phyloP scores from a whole-genome alignment of 2,329 filamentous ascomycete genomes.

The Ceratocystis cubensis region DNA sequence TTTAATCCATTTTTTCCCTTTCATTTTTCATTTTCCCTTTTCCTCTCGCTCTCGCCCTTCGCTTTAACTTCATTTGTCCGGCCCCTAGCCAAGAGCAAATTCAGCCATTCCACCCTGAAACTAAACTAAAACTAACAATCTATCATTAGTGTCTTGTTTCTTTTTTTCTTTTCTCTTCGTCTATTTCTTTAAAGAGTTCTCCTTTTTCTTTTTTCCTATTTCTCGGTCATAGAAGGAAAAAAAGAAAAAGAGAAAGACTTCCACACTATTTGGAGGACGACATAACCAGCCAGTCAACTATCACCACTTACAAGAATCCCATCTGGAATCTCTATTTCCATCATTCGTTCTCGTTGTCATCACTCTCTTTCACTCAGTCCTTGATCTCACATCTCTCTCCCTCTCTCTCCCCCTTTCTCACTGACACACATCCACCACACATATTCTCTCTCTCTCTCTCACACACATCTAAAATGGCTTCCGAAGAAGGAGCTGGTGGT shows the following conservation, averaged over 20 bases:
- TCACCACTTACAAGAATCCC: background rate
- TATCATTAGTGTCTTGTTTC: conserved; percentile 1
- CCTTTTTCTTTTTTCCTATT: background rate
- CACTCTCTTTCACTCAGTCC: background rate
- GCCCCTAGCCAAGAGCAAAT: background rate
- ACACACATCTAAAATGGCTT: conserved; percentile 28
- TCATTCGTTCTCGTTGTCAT: background rate
- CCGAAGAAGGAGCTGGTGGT: conserved; percentile 37
- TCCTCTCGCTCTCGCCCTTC: conserved; percentile 17
- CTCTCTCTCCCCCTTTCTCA: background rate
- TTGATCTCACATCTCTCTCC: background rate
- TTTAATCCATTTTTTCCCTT: conserved; percentile 6
- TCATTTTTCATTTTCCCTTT: conserved; percentile 20
- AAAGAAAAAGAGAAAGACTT: background rate
- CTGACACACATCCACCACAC: background rate
- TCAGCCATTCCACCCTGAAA: conserved; percentile 7
- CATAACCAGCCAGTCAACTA: conserved; percentile 1
- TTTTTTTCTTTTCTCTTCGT: background rate
- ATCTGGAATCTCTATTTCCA: conserved; percentile 6
- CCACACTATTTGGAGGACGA: background rate
- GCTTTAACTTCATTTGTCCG: conserved; percentile 19
- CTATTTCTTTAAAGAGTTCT: background rate
- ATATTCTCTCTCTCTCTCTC: conserved; percentile 3
- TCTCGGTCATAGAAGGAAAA: background rate
- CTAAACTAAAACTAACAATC: conserved; percentile 12